Conservation (phyloP, 805 yeast species). For the Kurtzmaniella cleridarum region DNA sequence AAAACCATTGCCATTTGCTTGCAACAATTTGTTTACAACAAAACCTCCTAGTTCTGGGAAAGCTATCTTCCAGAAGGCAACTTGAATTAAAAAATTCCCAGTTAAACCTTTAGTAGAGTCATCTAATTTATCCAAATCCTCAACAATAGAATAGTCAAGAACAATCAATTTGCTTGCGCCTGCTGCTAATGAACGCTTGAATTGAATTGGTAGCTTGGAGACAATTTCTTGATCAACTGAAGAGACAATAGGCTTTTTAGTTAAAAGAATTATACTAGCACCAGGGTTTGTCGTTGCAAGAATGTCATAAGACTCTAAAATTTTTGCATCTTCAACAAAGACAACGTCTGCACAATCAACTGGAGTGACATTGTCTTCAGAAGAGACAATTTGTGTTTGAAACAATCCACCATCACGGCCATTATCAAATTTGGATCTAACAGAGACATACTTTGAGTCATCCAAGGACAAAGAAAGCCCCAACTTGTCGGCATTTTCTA, state of each 20-base stretch:
- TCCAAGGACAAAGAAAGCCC: slow-evolving; percentile 68
- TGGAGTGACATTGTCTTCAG: slow-evolving; percentile 10
- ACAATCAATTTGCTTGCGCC: slow-evolving; percentile 50
- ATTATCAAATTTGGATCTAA: slow-evolving; percentile 70
- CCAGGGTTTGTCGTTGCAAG: slow-evolving; percentile 51
- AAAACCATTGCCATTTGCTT: slow-evolving; percentile 75
- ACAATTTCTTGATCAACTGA: slow-evolving; percentile 45
- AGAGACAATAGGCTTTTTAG: slow-evolving; percentile 27
- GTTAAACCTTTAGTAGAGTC: slow-evolving; percentile 71
- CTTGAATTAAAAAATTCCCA: slow-evolving; percentile 66
- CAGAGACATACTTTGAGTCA: slow-evolving; percentile 44
- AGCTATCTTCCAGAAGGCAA: slow-evolving; percentile 72
- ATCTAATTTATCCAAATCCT: slow-evolving; percentile 48
- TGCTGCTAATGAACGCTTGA: slow-evolving; percentile 49
- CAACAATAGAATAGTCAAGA: slow-evolving; percentile 58
- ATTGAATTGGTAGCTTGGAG: slow-evolving; percentile 45
- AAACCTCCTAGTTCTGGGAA: slow-evolving; percentile 59
- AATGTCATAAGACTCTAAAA: slow-evolving; percentile 58
- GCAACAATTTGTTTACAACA: slow-evolving; percentile 70
- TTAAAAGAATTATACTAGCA: slow-evolving; percentile 50
- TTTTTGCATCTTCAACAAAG: slow-evolving; percentile 53
- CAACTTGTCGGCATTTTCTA: slow-evolving; percentile 55
- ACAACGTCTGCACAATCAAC: slow-evolving; percentile 61
- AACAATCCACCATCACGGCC: slow-evolving; percentile 66
- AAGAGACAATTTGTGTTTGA: slow-evolving; percentile 56